These are phyloP conservation scores for Trametes sp. DNA, from an alignment of 1,284 basidiomycete genomes.

Conservation along the genomic window DNA sequence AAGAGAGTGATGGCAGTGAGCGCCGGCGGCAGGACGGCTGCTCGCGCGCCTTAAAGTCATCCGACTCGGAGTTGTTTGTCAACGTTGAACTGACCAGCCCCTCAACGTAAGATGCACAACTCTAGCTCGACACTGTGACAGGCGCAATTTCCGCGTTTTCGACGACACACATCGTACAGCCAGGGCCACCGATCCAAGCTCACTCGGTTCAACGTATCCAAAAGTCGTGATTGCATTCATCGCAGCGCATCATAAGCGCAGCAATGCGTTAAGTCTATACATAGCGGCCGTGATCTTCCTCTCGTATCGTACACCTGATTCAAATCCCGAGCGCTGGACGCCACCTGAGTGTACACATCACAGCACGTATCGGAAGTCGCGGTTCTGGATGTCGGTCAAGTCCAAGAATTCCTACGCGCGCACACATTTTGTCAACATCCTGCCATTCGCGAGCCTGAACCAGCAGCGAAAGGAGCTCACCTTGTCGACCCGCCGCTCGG, in stretches of 20 bases:
- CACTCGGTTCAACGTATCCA: no score
- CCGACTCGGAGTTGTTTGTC: no score
- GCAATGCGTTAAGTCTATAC: background rate
- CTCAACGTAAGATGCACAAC: no score
- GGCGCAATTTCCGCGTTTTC: no score
- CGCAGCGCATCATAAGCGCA: background rate
- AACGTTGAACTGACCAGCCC: no score
- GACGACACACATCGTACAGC: no score
- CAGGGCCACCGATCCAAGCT: no score
- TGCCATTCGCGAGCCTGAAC: background rate
- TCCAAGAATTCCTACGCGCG: slow-evolving; percentile 41
- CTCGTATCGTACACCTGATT: background rate
- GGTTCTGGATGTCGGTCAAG: slow-evolving; percentile 43
- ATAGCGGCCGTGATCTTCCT: background rate
- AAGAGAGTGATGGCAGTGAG: no score
- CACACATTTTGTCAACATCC: background rate
- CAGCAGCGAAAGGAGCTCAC: slow-evolving; percentile 43
- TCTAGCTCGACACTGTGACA: no score
- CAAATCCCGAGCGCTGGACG: background rate
- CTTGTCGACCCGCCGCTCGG: slow-evolving; percentile 68
- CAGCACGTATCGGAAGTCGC: slow-evolving; percentile 44
- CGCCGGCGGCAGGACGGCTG: no score
- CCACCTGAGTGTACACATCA: no score
- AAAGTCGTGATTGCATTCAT: background rate
- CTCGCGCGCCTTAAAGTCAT: no score